Percentiles rank a stretch among this genome's conserved stretches.
These are phyloP conservation scores for Cyclotella choctawhatcheeana DNA, from an alignment of 108 stramenopile species.

Conservation along the genomic window DNA sequence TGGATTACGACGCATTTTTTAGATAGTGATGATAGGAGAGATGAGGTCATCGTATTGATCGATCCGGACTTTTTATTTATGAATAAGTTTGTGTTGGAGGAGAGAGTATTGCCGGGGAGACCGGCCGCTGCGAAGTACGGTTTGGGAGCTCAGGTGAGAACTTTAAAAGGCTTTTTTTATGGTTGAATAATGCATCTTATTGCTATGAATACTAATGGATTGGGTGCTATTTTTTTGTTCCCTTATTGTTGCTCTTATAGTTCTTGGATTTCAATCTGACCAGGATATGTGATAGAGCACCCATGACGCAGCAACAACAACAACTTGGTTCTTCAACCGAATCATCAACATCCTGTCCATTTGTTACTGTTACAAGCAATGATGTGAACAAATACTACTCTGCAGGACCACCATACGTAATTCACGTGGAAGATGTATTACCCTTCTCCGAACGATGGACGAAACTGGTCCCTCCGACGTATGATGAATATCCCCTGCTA, in stretches of 20 bases:
- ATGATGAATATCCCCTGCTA: constrained; percentile 50
- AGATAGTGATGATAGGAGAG: constrained; percentile 30
- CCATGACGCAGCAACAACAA: background rate
- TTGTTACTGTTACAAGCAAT: constrained; percentile 26
- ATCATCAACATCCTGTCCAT: constrained; percentile 27
- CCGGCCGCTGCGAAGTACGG: constrained; percentile 60
- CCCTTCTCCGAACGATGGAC: constrained; percentile 49
- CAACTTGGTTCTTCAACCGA: too few relatives aligned
- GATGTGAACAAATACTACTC: constrained; percentile 49
- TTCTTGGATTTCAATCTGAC: constrained; percentile 59
- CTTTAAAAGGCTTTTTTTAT: background rate
- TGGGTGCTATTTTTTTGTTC: too few relatives aligned
- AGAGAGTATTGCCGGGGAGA: constrained; percentile 34
- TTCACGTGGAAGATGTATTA: constrained; percentile 53
- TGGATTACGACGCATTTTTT: constrained; percentile 33
- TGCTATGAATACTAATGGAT: too few relatives aligned
- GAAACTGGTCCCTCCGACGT: constrained; percentile 56
- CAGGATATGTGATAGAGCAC: constrained; percentile 49
- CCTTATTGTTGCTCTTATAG: constrained; percentile 8
- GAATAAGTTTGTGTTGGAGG: constrained; percentile 43
- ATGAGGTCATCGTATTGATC: constrained; percentile 54
- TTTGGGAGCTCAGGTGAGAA: constrained; percentile 49
- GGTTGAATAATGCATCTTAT: too few relatives aligned
- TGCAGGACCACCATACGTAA: constrained; percentile 56
- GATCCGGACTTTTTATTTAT: constrained; percentile 69